phyloP scores from a whole-genome alignment of 306 rosid species.

The Phaseolus lunatus region DNA sequence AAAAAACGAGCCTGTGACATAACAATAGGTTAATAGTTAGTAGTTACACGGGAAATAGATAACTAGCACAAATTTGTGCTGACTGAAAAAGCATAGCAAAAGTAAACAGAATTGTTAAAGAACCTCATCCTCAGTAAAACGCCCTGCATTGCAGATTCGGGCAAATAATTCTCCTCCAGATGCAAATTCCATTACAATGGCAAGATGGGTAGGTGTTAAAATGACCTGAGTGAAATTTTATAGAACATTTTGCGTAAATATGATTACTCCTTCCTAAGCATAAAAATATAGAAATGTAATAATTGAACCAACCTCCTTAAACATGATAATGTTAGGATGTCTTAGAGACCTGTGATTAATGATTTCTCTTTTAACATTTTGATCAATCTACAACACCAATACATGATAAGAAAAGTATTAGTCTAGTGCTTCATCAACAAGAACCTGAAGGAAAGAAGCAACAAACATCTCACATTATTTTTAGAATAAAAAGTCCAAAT shows the following conservation, averaged over 20 bases:
- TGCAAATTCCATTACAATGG: conserved; percentile 96
- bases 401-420: background rate
- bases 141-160: conserved; percentile 77
- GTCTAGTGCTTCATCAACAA: background rate
- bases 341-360: conserved; percentile 93
- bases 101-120: background rate
- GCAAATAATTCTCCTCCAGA: conserved; percentile 94
- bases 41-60: background rate
- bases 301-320: conserved; percentile 75
- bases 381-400: conserved; percentile 70
- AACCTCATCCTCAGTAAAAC: conserved; percentile 92
- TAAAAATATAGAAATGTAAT: conserved; percentile 11
- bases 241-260: background rate
- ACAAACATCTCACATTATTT: background rate
- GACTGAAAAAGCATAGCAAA: background rate
- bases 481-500: background rate
- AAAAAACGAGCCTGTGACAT: conserved; percentile 90
- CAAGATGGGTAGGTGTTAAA: conserved; percentile 93
- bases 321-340: conserved; percentile 89
- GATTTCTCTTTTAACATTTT: conserved; percentile 89
- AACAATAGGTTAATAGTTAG: background rate
- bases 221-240: conserved; percentile 58
- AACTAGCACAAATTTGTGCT: background rate
- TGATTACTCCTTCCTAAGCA: background rate
- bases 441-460: background rate